Percentiles rank a stretch among this genome's conserved stretches.
phyloP scores from a whole-genome alignment of 1,139 yeast genomes.

The Kurtzmaniella quercitrusa region DNA sequence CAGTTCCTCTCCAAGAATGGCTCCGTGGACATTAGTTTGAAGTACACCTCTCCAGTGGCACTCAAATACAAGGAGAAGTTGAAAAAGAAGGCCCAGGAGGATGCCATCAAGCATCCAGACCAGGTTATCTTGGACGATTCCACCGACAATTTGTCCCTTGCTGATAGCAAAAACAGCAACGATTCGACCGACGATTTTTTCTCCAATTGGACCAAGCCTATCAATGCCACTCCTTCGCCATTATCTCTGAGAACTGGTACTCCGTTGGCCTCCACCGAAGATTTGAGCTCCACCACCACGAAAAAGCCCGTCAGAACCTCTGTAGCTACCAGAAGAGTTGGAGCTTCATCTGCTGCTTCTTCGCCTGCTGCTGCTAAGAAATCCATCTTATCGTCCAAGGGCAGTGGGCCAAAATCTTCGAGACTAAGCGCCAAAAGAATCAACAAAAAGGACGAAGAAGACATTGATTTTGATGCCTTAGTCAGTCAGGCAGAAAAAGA shows the following conservation, averaged over 20 bases:
- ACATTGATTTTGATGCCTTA: conserved; percentile 86
- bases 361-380: conserved; percentile 23
- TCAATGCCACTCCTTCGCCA: conserved; percentile 51
- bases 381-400: conserved; percentile 38
- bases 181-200: conserved; percentile 79
- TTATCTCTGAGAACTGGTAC: conserved; percentile 47
- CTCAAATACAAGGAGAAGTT: conserved; percentile 73
- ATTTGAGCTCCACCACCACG: conserved; percentile 23
- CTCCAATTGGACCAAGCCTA: conserved; percentile 84
- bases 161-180: conserved; percentile 32
- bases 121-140: conserved; percentile 57
- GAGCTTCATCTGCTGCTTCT: conserved; percentile 8
- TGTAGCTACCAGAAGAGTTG: conserved; percentile 8
- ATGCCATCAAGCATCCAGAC: conserved; percentile 66
- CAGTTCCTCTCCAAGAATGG: conserved; percentile 48
- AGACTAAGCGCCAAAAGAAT: conserved; percentile 50
- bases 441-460: conserved; percentile 48
- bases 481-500: conserved; percentile 85
- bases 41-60: conserved; percentile 80
- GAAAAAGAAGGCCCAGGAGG: conserved; percentile 62
- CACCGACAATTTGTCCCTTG: conserved; percentile 29
- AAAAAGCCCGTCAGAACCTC: conserved; percentile 14
- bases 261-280: conserved; percentile 41
- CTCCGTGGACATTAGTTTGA: conserved; percentile 62
- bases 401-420: conserved; percentile 50